phyloP scores from a whole-genome alignment of 331 rosid genomes.

The Pyracantha coccinea region DNA sequence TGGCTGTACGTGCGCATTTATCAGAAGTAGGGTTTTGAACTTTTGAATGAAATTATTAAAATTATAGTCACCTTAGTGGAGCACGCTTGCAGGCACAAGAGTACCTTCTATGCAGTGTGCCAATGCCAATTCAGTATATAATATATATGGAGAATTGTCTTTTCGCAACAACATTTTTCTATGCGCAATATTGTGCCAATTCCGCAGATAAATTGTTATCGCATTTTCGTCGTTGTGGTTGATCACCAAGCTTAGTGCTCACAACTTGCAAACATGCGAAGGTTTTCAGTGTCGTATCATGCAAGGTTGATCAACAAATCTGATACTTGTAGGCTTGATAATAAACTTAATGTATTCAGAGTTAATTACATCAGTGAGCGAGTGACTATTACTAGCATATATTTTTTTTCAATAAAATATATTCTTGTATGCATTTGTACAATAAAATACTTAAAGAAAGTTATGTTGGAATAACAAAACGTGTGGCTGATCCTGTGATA shows the following conservation, averaged over 20 bases:
- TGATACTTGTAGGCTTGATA: neutral
- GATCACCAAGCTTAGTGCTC: neutral
- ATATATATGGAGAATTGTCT: neutral
- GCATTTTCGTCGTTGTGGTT: neutral
- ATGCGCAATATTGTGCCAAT: neutral
- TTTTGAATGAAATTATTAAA: neutral
- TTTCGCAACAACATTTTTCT: neutral
- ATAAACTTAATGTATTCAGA: neutral
- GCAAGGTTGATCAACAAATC: neutral
- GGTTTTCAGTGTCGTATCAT: neutral
- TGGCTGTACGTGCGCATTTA: neutral
- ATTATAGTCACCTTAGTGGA: conserved; percentile 39
- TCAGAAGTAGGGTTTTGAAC: neutral
- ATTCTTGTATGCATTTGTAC: neutral
- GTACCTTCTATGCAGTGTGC: neutral
- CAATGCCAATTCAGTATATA: neutral
- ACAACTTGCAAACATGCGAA: neutral
- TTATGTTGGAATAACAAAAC: neutral
- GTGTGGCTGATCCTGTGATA: neutral
- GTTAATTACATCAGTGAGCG: neutral
- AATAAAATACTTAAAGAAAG: neutral
- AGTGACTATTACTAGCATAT: neutral
- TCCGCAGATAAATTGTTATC: neutral
- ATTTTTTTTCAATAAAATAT: too few species aligned
- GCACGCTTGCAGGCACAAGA: neutral